These are phyloP conservation scores for Pisolithus tinctorius DNA, from an alignment of 768 basidiomycete species.

Conservation along the genomic window DNA sequence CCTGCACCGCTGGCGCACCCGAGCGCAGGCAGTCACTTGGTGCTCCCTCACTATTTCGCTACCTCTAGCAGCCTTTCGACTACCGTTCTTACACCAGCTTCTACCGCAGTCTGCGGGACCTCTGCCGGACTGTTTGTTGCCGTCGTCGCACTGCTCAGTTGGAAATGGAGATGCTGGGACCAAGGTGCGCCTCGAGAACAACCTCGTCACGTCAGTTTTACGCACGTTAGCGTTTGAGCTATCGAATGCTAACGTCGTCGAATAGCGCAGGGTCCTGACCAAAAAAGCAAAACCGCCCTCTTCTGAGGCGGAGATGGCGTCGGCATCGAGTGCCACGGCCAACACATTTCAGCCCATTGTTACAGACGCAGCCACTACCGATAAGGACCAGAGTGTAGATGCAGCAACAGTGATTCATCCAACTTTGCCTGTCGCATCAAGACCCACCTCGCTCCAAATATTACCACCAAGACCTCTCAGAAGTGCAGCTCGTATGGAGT, in stretches of 20 bases:
- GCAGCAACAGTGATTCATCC: background rate
- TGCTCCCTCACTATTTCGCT: background rate
- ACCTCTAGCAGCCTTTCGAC: background rate
- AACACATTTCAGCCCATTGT: background rate
- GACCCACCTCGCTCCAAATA: background rate
- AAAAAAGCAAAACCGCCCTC: background rate
- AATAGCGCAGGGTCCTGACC: background rate
- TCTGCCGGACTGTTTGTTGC: constrained; percentile 43
- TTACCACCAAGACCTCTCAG: background rate
- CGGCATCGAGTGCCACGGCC: background rate
- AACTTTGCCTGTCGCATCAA: background rate
- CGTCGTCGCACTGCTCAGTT: constrained; percentile 34
- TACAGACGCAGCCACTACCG: background rate
- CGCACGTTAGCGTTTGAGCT: background rate
- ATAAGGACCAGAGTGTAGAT: background rate
- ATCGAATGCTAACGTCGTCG: background rate
- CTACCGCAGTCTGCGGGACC: constrained; percentile 45
- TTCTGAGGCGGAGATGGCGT: background rate
- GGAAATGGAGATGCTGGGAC: constrained; percentile 38
- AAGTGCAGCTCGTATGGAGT: background rate
- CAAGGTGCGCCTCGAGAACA: background rate
- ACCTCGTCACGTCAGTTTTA: background rate
- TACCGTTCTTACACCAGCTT: constrained; percentile 32
- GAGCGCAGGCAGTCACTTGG: background rate
- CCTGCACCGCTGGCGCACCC: background rate